Base-by-base conservation (phyloP, 1,284 basidiomycete species). In the Boletus semigastroideus region DNA sequence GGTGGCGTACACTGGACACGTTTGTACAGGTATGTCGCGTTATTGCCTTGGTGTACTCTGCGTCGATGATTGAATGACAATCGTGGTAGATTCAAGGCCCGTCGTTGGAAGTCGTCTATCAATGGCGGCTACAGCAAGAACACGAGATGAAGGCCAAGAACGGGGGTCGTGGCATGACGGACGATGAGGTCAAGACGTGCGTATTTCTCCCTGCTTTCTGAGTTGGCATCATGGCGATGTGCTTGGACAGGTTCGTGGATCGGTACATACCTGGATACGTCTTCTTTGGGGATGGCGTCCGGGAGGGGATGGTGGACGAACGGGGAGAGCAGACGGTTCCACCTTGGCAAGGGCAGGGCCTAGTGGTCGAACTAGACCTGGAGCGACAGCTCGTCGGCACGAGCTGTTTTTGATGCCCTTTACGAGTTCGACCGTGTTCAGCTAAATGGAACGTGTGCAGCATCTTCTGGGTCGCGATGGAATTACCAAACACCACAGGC, bases 131-230 rank as follows among this genome's bases (percentile, higher is more conserved):
- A 25, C 77, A 96, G 67, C 93, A 95, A 68, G 94, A 97, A 62
- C 90, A 88, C 95, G 92, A 95, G 92, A 88, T 96, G 92, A 95
- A 93, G 68, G 74, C 79, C 0, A 66, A 65, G 37, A 94, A 93
- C 57, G 92, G 91, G 41, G 92, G 92, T 5, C 75, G 74, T 42
- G 93, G 93, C 4, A 95, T 97, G 94, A 78, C 83, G 0, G 92
- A 95, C 61, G 82, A 80, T 58, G 80, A 78, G 63, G 91, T 96
- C 25, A 83, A 82, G 65, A 70, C 68, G 80, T 94, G 71, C 59
- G 82, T 74, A 20, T 33, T 19, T 27, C 10, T 37, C n/a, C 17
- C 27, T 11, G 17, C n/a, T 17, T 11, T 4, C 11, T n/a, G 11
- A 10, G n/a, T n/a, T 10, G 4, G n/a, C 17, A 10, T 36, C 17